These are phyloP conservation scores for Fomitopsis pinicola DNA, from an alignment of 1,284 basidiomycete genomes.

Conservation along the genomic window DNA sequence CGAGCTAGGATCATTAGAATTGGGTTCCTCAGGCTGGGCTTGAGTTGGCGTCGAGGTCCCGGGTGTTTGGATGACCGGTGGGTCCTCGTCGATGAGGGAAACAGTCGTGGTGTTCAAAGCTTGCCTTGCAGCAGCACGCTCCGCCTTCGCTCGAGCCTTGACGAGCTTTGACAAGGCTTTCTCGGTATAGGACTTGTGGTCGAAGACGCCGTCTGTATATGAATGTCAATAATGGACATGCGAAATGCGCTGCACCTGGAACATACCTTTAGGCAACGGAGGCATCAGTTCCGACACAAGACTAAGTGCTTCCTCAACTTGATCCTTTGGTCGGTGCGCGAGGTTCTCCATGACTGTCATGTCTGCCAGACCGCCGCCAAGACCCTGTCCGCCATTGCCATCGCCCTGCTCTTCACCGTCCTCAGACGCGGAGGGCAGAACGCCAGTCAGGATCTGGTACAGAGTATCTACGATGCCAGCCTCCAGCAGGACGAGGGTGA, in stretches of 20 bases:
- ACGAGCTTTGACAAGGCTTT: slow-evolving; percentile 72
- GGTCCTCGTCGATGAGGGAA: slow-evolving; percentile 19
- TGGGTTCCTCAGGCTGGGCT: slow-evolving; percentile 25
- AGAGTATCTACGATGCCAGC: slow-evolving; percentile 88
- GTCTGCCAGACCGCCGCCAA: slow-evolving; percentile 84
- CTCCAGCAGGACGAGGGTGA: slow-evolving; percentile 81
- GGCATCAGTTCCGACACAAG: slow-evolving; percentile 89
- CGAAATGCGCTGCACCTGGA: background rate
- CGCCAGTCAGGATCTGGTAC: slow-evolving; percentile 91
- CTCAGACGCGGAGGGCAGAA: slow-evolving; percentile 65
- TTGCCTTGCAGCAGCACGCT: slow-evolving; percentile 64
- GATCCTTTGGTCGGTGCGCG: slow-evolving; percentile 94
- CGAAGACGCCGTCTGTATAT: slow-evolving; percentile 83
- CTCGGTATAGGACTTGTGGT: slow-evolving; percentile 86
- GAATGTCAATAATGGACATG: slow-evolving; percentile 7
- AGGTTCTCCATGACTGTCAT: slow-evolving; percentile 98
- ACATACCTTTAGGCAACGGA: slow-evolving; percentile 80
- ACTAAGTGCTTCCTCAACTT: slow-evolving; percentile 88
- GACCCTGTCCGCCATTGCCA: slow-evolving; percentile 60
- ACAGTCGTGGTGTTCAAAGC: slow-evolving; percentile 23
- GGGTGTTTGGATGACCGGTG: slow-evolving; percentile 16
- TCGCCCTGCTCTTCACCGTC: slow-evolving; percentile 62
- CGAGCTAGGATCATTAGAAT: slow-evolving; percentile 16
- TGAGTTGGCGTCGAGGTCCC: slow-evolving; percentile 27
- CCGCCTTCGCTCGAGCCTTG: slow-evolving; percentile 75